These are phyloP conservation scores for Maudiozyma bulderi DNA, from an alignment of 805 yeast genomes.

Conservation along the genomic window DNA sequence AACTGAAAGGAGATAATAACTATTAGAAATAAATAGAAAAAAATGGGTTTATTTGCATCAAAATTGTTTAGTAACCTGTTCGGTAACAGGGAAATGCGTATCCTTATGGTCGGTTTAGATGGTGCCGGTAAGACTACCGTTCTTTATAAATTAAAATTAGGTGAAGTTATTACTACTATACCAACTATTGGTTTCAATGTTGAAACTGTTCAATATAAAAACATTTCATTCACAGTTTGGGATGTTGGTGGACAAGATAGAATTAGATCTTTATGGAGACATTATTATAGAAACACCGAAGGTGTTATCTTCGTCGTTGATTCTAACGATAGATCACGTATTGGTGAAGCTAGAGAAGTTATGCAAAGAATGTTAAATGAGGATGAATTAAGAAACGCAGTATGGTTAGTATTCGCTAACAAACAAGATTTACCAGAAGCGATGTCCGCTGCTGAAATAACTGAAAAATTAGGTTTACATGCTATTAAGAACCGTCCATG, in stretches of 20 bases:
- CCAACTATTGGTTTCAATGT: constrained; percentile 98
- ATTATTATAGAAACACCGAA: constrained; percentile 96
- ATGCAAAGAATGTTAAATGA: constrained; percentile 97
- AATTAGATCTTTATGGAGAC: constrained; percentile 98
- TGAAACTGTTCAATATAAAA: constrained; percentile 94
- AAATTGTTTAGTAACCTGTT: constrained; percentile 91
- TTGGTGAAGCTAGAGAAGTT: constrained; percentile 96
- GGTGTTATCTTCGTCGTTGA: constrained; percentile 97
- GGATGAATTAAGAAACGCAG: constrained; percentile 95
- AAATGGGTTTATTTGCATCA: constrained; percentile 94
- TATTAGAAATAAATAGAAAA: not conserved
- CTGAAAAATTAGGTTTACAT: constrained; percentile 93
- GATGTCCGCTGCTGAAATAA: constrained; percentile 97
- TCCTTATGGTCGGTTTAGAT: constrained; percentile 95
- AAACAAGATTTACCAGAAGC: constrained; percentile 99
- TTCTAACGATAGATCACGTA: constrained; percentile 96
- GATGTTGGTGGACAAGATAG: constrained; percentile 99
- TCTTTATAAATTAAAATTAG: constrained; percentile 86
- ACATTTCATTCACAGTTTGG: constrained; percentile 95
- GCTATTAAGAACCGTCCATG: constrained; percentile 98
- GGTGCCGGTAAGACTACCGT: constrained; percentile 99
- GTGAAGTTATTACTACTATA: constrained; percentile 92
- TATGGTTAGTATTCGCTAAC: constrained; percentile 91
- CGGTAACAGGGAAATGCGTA: constrained; percentile 97
- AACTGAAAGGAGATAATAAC: too few species aligned